phyloP scores from a whole-genome alignment of 805 yeast species.

The Wickerhamiella australiensis region DNA sequence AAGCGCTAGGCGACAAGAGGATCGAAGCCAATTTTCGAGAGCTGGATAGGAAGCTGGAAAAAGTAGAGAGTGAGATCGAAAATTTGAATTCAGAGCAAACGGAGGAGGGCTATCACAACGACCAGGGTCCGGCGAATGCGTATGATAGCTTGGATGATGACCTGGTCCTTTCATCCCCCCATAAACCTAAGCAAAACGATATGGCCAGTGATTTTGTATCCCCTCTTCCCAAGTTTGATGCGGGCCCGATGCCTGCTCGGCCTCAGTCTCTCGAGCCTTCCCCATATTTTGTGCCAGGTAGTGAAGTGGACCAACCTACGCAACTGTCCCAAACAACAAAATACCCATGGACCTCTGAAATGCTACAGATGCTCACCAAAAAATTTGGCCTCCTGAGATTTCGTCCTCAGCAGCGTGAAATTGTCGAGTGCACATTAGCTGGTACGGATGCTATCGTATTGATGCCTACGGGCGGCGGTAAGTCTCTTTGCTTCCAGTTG shows the following conservation, averaged over 20 bases:
- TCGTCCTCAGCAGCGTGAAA: slow-evolving; percentile 76
- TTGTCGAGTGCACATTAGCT: slow-evolving; percentile 58
- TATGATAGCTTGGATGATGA: neutral
- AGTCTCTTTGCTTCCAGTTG: slow-evolving; percentile 86
- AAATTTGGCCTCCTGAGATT: slow-evolving; percentile 56
- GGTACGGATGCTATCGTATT: slow-evolving; percentile 87
- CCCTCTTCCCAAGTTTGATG: neutral
- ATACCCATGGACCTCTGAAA: slow-evolving; percentile 57
- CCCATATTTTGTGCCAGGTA: neutral
- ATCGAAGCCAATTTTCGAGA: slow-evolving; percentile 5
- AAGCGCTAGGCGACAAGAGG: neutral
- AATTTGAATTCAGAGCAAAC: neutral
- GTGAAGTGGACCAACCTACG: neutral
- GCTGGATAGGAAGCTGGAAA: slow-evolving; percentile 15
- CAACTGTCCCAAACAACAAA: neutral
- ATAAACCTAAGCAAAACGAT: neutral
- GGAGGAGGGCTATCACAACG: neutral
- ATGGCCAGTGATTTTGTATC: neutral
- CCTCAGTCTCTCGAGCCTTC: neutral
- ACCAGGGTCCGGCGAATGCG: neutral
- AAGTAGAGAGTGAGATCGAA: slow-evolving; percentile 15
- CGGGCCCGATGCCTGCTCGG: neutral
- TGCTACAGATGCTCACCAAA: slow-evolving; percentile 41
- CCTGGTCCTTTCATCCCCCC: neutral
- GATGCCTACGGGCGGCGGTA: slow-evolving; percentile 99